Evolutionary conservation across 1,139 yeast genomes (phyloP), one percentile per base, ranked within the genome.

Genomic region (Barnettozyma hawaiiensis): DNA sequence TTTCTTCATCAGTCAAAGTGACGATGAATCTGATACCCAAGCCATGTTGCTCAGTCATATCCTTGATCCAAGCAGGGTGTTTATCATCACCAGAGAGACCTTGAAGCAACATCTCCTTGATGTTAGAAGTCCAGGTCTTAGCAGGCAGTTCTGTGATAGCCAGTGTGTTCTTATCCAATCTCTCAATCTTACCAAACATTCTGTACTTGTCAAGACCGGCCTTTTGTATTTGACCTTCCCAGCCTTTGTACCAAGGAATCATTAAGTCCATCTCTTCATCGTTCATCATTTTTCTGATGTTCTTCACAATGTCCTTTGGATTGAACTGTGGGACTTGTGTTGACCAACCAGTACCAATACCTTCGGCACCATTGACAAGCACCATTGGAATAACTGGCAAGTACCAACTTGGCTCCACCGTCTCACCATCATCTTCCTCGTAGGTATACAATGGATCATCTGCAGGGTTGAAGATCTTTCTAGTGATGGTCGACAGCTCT

Each of bases 321-420:
- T 92, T 89, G 64, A 76, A 92, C 35, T 85, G 79, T 2, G 98
- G 99, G 50, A 94, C 84, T 49, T 78, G 81, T 1, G 98, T 89
- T 48, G 96, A 86, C 97, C 98, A 94, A 54, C 98, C 99, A 40
- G 98, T 90, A 52, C 99, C 99, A 63, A 94, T 94, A 67, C 99
- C 99, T 65, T 94, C 98, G 9, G 94, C 75, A 45, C 99, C 99
- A 61, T 94, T 94, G 7, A 94, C 96, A 48, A 94, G 71, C 26
- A 92, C 62, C 89, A 89, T 86, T 5, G 99, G 99, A 40, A 94
- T 57, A 20, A 94, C 80, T 1, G 99, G 99, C 29, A 86, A 70
- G 61, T 89, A 94, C 92, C 95, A 87, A 58, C 86, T 90, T 0
- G 99, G 99, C 61, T 94, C 98, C 19, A 92, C 96, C 0, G 94